Evolutionary conservation across 2,329 filamentous ascomycete species (phyloP), one percentile per base, ranked within the genome.

Genomic region (Ophiostoma perfectum): DNA sequence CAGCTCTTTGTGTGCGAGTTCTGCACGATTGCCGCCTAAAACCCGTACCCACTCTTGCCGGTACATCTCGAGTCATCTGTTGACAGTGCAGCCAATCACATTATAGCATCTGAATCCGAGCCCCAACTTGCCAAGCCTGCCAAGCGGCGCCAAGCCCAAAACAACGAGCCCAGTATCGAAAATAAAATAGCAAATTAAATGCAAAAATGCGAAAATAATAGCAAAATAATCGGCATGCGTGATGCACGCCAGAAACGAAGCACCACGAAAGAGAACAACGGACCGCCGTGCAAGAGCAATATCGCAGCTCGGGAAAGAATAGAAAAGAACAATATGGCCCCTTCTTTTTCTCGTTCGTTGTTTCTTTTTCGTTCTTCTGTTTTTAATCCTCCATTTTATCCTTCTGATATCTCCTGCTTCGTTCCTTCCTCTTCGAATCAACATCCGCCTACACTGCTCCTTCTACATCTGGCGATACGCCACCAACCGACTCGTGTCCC

Each of bases 101-200:
- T 16, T 0, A 2, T 3, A 11, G 5, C 0, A 12, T 14, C 2
- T 5, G 18, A 18, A 58, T 62, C 64, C 66, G 44, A 58, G 66
- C 47, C 70, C 70, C 71, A 63, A 66, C 44, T 67, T 71, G 71
- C 71, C 71, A 72, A 72, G 70, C 67, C 16, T 39, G 65, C 69
- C 67, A 70, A 70, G 68, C 16, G 11, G 27, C 66, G 67, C 70
- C 68, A 70, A 70, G 66, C 69, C 67, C 44, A 68, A 65, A 69
- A 52, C 63, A 69, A 66, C 67, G 49, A 67, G 63, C 60, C 14
- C 38, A 67, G 66, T 66, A 63, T 7, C 18, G 8, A 45, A 47
- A 64, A 64, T 36, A 67, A 67, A 66, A 63, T 41, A 63, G 55
- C 64, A 68, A 52, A 63, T 60, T 45, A n/a, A 52, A 65, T 36